Percentiles rank a stretch among this genome's conserved stretches.
These are phyloP conservation scores for Collybia mongolica DNA, from an alignment of 768 basidiomycete genomes.

Conservation along the genomic window DNA sequence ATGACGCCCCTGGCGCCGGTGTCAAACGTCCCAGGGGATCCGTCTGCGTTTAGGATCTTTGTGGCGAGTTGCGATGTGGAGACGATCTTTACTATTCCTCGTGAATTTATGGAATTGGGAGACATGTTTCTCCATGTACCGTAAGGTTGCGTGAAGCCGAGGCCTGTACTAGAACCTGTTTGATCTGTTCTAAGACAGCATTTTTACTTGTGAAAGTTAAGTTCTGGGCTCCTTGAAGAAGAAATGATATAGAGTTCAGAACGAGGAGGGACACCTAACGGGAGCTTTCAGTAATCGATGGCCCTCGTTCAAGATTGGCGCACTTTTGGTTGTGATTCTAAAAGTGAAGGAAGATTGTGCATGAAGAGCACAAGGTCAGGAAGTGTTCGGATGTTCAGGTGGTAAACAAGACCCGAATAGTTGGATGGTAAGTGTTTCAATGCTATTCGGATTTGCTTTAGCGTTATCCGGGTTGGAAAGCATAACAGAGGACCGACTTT, in stretches of 20 bases:
- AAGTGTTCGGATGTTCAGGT: constrained; percentile 43
- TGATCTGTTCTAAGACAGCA: constrained; percentile 48
- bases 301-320: constrained; percentile 3
- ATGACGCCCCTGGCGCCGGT: constrained; percentile 61
- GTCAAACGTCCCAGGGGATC: constrained; percentile 64
- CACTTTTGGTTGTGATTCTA: constrained; percentile 48
- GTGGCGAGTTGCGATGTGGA: constrained; percentile 70
- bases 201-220: constrained; percentile 37
- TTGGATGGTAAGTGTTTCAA: constrained; percentile 14
- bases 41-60: constrained; percentile 63
- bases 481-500: constrained; percentile 20
- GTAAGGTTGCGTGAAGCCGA: constrained; percentile 47
- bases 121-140: constrained; percentile 27
- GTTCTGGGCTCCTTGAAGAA: constrained; percentile 52
- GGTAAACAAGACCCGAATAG: constrained; percentile 29
- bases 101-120: background rate
- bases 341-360: constrained; percentile 46
- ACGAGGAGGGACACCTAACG: constrained; percentile 58
- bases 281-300: background rate
- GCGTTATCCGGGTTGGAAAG: constrained; percentile 1
- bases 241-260: constrained; percentile 65
- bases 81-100: constrained; percentile 30
- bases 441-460: constrained; percentile 8
- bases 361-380: constrained; percentile 60
- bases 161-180: constrained; percentile 49